Evolutionary conservation across 2,329 filamentous ascomycete species (phyloP), one percentile per base, ranked within the genome.

Genomic region (Sporothrix protearum): DNA sequence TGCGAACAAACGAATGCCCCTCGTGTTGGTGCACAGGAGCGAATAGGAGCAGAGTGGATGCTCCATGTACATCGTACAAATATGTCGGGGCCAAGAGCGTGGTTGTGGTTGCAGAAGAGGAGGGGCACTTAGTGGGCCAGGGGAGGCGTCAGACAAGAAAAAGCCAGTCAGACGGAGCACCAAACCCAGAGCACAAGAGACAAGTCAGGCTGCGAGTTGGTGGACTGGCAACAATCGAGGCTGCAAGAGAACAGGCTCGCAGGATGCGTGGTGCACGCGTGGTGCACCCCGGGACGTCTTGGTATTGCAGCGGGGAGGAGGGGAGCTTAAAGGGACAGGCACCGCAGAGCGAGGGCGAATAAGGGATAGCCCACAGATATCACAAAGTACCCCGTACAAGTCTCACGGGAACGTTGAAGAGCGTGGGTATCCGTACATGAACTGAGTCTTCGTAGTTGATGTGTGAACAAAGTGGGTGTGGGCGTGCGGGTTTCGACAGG

Each of bases 81-180:
- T 12, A 42, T 39, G 33, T 42, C 59, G 59, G 57, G 61, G 61
- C 61, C 61, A 47, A 33, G 61, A 47, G 39, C 14, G 22, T 49
- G 61, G 61, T 49, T 45, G 61, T 47, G 42, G 63, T 49, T 30
- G 59, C n/a, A 22, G 59, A 68, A 68, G 66, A 55, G 49, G 49
- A 55, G 49, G 66, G 49, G 49, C 49, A 49, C 33, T 68, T 68
- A 42, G 64, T 36, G 64, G 64, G 42, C 57, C 33, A 33, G 57
- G 57, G 57, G 57, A 42, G 64, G 64, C 45, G 64, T 67, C 45
- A 67, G 64, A 67, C 28, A 51, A 51, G 64, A 28, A 14, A 39
- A 63, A 22, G 57, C 57, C 33, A 22, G 33, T 14, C 8, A 10
- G 30, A 22, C 30, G 19, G 19, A 39, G n/a, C 33, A 25, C 57